phyloP scores from a whole-genome alignment of 2,329 filamentous ascomycete genomes.

The Ustulina deusta region DNA sequence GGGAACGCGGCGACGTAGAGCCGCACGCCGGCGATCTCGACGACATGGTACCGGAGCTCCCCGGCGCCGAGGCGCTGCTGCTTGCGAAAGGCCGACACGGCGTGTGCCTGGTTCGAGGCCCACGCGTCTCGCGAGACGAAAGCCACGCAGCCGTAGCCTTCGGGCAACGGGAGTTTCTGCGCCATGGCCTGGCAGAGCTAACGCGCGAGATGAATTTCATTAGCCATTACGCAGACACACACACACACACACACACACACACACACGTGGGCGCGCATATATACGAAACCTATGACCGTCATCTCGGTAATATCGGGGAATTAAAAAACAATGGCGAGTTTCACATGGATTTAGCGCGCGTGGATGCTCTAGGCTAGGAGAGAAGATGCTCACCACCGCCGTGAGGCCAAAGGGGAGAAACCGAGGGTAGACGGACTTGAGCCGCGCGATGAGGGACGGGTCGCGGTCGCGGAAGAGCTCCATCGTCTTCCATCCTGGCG shows the following conservation, averaged over 20 bases:
- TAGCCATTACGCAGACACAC: not conserved
- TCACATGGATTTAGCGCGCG: too few relatives aligned
- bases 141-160: slow-evolving; percentile 45
- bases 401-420: slow-evolving; percentile 57
- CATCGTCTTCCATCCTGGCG: slow-evolving; percentile 58
- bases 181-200: slow-evolving; percentile 56
- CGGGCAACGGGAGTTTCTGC: slow-evolving; percentile 48
- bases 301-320: too few relatives aligned
- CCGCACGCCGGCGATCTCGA: slow-evolving; percentile 57
- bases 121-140: slow-evolving; percentile 50
- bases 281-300: too few relatives aligned
- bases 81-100: slow-evolving; percentile 53
- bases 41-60: slow-evolving; percentile 55
- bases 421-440: slow-evolving; percentile 62
- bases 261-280: not conserved
- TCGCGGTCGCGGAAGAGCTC: slow-evolving; percentile 58
- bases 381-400: slow-evolving; percentile 48
- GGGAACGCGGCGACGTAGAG: slow-evolving; percentile 61
- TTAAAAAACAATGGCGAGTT: too few relatives aligned
- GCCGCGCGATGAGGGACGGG: slow-evolving; percentile 47
- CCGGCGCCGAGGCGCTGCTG: slow-evolving; percentile 51
- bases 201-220: not conserved
- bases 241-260: not conserved
- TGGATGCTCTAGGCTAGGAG: too few relatives aligned
- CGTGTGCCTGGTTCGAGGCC: slow-evolving; percentile 47